phyloP scores from a whole-genome alignment of 148 eudicot genomes.

The Amaranthus palmeri region DNA sequence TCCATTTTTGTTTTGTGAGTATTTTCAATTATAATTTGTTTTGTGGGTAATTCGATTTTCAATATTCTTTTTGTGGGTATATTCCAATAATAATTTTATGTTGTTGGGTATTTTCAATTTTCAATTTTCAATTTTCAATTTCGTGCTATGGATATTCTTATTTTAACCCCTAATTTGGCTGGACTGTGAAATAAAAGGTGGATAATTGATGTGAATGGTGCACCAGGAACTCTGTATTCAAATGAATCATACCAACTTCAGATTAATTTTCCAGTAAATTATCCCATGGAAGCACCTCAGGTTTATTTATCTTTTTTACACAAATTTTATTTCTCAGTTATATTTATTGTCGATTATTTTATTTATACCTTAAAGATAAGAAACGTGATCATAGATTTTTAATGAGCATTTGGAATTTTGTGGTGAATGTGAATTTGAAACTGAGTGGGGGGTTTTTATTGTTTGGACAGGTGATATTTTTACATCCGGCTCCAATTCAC shows the following conservation, averaged over 20 bases:
- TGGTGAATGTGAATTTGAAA: background rate
- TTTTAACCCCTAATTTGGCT: background rate
- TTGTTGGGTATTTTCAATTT: no score
- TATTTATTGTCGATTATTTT: background rate
- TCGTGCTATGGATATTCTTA: background rate
- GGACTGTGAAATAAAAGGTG: constrained; percentile 30
- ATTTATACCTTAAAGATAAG: no score
- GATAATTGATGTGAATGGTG: constrained; percentile 58
- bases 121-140: no score
- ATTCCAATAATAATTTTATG: no score
- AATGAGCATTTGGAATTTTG: background rate
- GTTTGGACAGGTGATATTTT: constrained; percentile 46
- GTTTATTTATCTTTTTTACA: constrained; percentile 16
- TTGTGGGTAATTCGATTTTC: background rate
- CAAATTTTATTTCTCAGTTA: background rate
- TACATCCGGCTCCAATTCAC: constrained; percentile 46
- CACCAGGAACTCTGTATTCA: constrained; percentile 51
- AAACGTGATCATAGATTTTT: background rate
- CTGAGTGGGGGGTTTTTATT: constrained; percentile 17
- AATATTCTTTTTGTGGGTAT: background rate
- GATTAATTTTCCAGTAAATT: constrained; percentile 63
- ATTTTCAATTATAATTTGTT: background rate
- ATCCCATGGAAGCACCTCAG: constrained; percentile 74
- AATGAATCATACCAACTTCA: constrained; percentile 53
- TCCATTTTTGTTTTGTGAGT: no score